Percentiles rank a stretch among this genome's conserved stretches.
Evolutionary conservation across 257 asterid species (phyloP).

Genomic region (Solanum lycopersicoides): DNA sequence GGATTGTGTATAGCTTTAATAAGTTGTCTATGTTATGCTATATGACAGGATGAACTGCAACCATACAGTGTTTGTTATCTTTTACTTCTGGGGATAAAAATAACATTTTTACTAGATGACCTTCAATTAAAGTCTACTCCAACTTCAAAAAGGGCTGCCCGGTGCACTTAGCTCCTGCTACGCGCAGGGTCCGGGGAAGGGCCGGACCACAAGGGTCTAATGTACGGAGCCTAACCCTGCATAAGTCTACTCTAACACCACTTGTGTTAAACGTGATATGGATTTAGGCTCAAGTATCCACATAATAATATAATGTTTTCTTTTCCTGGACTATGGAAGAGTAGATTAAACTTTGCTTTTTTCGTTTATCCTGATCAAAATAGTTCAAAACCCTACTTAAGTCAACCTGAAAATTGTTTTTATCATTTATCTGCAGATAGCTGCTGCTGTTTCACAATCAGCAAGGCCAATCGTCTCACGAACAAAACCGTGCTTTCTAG

Average conservation of each 20-base stretch:
- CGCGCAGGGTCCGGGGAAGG: not conserved
- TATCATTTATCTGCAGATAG: slow-evolving; percentile 34
- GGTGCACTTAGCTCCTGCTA: not conserved
- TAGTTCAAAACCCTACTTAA: not conserved
- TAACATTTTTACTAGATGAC: not conserved
- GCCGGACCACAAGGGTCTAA: not conserved
- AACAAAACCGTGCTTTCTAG: slow-evolving; percentile 61
- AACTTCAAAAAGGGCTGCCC: not conserved
- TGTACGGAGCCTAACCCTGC: not conserved
- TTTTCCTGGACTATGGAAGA: not conserved
- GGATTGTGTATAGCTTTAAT: not conserved
- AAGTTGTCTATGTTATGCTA: not conserved
- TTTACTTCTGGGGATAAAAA: not conserved
- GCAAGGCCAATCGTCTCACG: slow-evolving; percentile 36
- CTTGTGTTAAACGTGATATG: not conserved
- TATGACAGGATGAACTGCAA: not conserved
- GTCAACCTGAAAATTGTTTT: not conserved
- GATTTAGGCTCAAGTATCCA: not conserved
- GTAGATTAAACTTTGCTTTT: not conserved
- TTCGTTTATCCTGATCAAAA: not conserved
- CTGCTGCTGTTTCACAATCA: slow-evolving; percentile 52
- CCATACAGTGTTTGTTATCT: not conserved
- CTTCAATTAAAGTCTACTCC: not conserved
- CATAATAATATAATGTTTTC: not conserved
- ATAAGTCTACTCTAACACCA: not conserved